phyloP scores from a whole-genome alignment of 2,329 filamentous ascomycete genomes.

The Colletotrichum lindemuthianum region DNA sequence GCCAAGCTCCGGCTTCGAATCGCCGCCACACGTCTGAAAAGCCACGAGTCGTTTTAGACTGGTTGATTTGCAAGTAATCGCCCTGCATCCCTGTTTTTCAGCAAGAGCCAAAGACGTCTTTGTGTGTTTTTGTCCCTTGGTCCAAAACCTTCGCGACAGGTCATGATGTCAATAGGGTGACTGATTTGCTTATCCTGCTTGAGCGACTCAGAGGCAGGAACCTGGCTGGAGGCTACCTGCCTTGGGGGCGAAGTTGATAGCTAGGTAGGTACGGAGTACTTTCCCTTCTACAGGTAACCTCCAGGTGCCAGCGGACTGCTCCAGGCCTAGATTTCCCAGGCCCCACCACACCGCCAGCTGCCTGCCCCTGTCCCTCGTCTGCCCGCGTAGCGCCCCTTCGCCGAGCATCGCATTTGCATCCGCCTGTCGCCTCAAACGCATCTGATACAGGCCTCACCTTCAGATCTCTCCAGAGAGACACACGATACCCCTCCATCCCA shows the following conservation, averaged over 20 bases:
- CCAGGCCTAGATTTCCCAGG: not conserved
- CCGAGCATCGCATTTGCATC: conserved; percentile 12
- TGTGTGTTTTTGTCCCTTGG: not conserved
- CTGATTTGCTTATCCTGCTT: no score
- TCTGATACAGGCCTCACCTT: conserved; percentile 39
- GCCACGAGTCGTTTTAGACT: conserved; percentile 8
- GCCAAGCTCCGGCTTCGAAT: conserved; percentile 18
- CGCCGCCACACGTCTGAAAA: not conserved
- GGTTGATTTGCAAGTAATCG: conserved; percentile 6
- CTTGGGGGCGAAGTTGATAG: no score
- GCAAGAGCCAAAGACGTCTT: conserved; percentile 2
- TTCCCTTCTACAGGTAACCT: not conserved
- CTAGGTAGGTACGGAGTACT: not conserved
- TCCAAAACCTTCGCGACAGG: not conserved
- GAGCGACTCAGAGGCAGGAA: no score
- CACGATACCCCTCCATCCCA: not conserved
- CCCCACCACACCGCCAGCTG: conserved; percentile 16
- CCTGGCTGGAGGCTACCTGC: no score
- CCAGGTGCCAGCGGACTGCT: not conserved
- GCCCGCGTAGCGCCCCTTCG: conserved; percentile 17
- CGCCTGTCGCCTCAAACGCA: conserved; percentile 39
- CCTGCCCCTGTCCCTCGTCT: conserved; percentile 25
- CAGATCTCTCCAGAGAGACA: conserved; percentile 23
- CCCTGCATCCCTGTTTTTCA: not conserved
- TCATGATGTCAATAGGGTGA: no score